Evolutionary conservation across 176 grass and related monocot species (phyloP).

Genomic region (Alloteropsis semialata): DNA sequence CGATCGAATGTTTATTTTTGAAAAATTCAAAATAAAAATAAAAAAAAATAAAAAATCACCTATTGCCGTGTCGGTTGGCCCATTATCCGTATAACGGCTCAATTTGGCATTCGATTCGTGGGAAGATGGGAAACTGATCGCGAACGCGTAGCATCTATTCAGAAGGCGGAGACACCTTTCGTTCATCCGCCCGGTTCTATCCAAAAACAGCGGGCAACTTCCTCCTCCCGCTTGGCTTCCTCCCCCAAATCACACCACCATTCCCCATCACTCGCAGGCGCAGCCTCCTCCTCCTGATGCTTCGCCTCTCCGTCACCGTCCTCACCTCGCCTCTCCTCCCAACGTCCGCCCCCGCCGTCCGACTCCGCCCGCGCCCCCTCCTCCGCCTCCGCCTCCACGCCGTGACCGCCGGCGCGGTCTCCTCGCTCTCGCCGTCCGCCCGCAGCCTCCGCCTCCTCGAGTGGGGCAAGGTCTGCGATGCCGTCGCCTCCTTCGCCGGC

Average conservation of each 20-base stretch:
- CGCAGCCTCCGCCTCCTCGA: conserved; percentile 68
- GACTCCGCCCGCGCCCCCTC: neutral
- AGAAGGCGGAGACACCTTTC: neutral
- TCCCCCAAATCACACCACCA: neutral
- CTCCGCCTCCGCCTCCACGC: neutral
- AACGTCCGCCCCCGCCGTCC: neutral
- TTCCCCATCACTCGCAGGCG: neutral
- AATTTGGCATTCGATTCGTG: neutral
- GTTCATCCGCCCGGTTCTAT: conserved; percentile 13
- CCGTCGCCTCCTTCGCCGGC: conserved; percentile 63
- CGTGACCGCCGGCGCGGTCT: neutral
- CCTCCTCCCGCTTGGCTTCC: conserved; percentile 1
- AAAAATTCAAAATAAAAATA: too few species aligned
- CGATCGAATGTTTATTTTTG: too few species aligned
- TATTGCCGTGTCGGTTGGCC: too few species aligned
- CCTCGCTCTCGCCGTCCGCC: conserved; percentile 29
- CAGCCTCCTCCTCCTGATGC: conserved; percentile 4
- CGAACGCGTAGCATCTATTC: too few species aligned
- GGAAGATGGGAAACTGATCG: too few species aligned
- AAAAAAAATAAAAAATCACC: too few species aligned
- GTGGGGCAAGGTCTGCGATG: conserved; percentile 67
- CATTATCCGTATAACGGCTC: neutral
- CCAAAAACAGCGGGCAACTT: conserved; percentile 24
- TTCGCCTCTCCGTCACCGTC: conserved; percentile 29
- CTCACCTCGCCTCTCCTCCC: neutral